These are phyloP conservation scores for Dunaliella primolecta DNA, from an alignment of 139 green algal species.

Conservation along the genomic window DNA sequence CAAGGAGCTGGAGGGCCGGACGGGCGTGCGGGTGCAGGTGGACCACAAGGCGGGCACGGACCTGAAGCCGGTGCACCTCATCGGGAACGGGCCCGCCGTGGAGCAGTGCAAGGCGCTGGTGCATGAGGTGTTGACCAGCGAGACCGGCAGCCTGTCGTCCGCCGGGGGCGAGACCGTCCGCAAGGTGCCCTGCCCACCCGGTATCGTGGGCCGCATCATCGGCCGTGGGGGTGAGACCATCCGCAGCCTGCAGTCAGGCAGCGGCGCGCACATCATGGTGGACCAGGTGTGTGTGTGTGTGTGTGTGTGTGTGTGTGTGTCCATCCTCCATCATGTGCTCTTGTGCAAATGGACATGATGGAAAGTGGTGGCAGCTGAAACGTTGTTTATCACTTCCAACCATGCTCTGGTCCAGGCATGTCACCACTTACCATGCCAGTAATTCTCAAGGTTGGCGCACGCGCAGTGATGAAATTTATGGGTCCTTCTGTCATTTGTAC, in stretches of 20 bases:
- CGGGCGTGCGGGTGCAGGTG: slow-evolving; percentile 71
- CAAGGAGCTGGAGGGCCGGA: slow-evolving; percentile 69
- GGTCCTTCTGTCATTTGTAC: too few relatives aligned
- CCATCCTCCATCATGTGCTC: too few relatives aligned
- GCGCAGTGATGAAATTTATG: too few relatives aligned
- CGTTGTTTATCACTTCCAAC: not conserved
- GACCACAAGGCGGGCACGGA: slow-evolving; percentile 64
- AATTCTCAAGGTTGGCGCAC: too few relatives aligned
- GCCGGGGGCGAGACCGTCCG: slow-evolving; percentile 8
- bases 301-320: slow-evolving; percentile 5
- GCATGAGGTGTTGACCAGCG: slow-evolving; percentile 36
- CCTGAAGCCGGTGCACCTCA: slow-evolving; percentile 74
- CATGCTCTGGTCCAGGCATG: too few relatives aligned
- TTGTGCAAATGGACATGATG: not conserved
- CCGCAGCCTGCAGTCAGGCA: slow-evolving; percentile 85
- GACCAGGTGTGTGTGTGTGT: slow-evolving; percentile 45
- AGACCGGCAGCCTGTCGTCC: not conserved
- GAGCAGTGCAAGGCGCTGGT: slow-evolving; percentile 50
- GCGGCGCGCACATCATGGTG: slow-evolving; percentile 75
- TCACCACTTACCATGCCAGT: too few relatives aligned
- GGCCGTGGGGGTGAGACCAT: slow-evolving; percentile 96
- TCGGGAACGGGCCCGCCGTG: slow-evolving; percentile 45
- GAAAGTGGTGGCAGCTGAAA: not conserved
- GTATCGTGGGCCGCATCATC: slow-evolving; percentile 92
- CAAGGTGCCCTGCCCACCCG: slow-evolving; percentile 68